Conservation (phyloP, 768 basidiomycete species). For the Mycena leptocephala region DNA sequence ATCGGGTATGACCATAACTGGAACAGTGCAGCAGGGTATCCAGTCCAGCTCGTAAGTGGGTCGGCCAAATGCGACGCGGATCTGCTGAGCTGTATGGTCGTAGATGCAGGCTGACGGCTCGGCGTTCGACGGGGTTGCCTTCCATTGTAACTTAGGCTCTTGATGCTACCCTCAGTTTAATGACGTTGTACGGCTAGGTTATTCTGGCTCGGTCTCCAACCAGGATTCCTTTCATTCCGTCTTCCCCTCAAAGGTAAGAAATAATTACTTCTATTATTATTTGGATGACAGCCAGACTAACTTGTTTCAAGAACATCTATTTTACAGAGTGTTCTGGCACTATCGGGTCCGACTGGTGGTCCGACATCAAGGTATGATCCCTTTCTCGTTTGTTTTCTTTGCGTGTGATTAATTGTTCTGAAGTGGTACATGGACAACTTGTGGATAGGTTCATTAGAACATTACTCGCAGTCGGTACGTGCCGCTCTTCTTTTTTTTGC, state of each 20-base stretch:
- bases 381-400: neutral
- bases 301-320: neutral
- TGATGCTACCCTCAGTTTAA: neutral
- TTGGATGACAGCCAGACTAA: constrained; percentile 46
- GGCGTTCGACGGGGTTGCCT: constrained; percentile 76
- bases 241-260: constrained; percentile 20
- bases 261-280: neutral
- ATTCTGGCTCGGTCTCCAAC: constrained; percentile 20
- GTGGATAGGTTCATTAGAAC: constrained; percentile 76
- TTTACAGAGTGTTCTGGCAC: constrained; percentile 21
- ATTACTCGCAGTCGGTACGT: constrained; percentile 66
- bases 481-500: neutral
- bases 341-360: constrained; percentile 58
- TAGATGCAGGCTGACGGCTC: constrained; percentile 70
- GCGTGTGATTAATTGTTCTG: no score
- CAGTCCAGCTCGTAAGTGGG: constrained; percentile 59
- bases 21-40: constrained; percentile 76
- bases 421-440: constrained; percentile 80
- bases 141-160: constrained; percentile 79
- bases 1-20: constrained; percentile 83
- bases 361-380: constrained; percentile 77
- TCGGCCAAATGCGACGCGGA: neutral
- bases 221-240: constrained; percentile 20
- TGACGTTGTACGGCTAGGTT: neutral
- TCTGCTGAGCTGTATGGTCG: neutral